A percentile compares a stretch with the other conserved stretches of the same genome.
Evolutionary conservation across 2,329 filamentous ascomycete genomes (phyloP).

Genomic region (Parastagonospora avenae): DNA sequence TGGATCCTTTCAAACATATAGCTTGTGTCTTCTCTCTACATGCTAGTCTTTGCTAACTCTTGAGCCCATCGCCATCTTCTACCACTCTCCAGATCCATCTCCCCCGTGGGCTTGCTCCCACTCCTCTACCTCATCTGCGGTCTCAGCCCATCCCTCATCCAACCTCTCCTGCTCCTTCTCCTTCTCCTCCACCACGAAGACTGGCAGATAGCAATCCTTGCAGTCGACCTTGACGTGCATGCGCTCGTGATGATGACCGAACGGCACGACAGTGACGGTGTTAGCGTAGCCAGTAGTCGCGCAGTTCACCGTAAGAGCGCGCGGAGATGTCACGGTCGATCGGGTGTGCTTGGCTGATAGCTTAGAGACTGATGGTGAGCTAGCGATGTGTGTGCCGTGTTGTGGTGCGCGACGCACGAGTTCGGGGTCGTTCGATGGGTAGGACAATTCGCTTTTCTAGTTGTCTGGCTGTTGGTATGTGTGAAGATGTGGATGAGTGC

Average conservation of each 20-base stretch:
- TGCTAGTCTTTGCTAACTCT: too few species aligned
- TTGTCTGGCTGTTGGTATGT: not conserved
- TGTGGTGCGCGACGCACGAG: slow-evolving; percentile 4
- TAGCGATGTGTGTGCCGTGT: not conserved
- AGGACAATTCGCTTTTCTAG: not conserved
- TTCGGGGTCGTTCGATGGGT: slow-evolving; percentile 2
- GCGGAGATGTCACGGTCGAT: too few species aligned
- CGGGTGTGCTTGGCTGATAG: not conserved
- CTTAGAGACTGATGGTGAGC: not conserved
- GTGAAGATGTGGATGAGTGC: not conserved
- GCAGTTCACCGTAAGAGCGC: not conserved
- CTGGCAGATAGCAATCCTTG: slow-evolving; percentile 2
- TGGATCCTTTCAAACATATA: too few species aligned
- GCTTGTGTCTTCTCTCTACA: too few species aligned
- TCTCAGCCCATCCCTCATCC: not conserved
- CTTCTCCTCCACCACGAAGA: not conserved
- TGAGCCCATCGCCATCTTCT: too few species aligned
- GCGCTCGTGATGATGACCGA: not conserved
- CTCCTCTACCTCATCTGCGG: not conserved
- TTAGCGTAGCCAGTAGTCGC: slow-evolving; percentile 1
- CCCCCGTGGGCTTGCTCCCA: not conserved
- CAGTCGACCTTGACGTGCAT: slow-evolving; percentile 4
- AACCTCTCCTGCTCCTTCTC: not conserved
- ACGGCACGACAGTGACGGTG: not conserved
- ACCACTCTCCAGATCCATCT: too few species aligned